Conservation (phyloP, 768 basidiomycete species). For the Neoboletus brunneissimus region DNA sequence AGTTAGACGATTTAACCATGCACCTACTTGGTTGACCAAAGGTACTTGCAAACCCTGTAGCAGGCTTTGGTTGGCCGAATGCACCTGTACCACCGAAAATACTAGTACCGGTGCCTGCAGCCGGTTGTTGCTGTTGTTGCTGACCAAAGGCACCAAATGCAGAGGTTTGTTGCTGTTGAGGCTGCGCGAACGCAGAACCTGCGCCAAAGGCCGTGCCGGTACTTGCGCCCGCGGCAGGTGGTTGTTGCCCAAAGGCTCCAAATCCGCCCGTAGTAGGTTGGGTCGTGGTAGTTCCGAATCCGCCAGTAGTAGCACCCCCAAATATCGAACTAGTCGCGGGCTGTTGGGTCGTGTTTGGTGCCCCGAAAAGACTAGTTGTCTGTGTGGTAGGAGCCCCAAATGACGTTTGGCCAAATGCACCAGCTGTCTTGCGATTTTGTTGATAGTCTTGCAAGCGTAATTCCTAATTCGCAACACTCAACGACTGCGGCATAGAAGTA, state of each 20-base stretch:
- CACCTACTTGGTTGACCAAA: conserved; percentile 28
- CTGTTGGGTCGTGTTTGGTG: conserved; percentile 26
- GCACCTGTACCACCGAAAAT: conserved; percentile 34
- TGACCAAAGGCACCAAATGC: conserved; percentile 57
- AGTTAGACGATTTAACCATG: not conserved
- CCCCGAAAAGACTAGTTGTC: conserved; percentile 27
- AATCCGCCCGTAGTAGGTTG: conserved; percentile 31
- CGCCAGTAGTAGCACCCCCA: conserved; percentile 18
- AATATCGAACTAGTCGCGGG: conserved; percentile 33
- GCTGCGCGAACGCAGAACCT: conserved; percentile 40
- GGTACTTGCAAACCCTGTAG: conserved; percentile 27
- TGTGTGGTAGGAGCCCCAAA: conserved; percentile 28
- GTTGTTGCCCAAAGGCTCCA: conserved; percentile 34
- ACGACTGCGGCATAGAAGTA: not conserved
- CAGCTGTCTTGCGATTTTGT: conserved; percentile 69
- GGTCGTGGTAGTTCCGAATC: conserved; percentile 26
- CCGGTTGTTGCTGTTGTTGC: conserved; percentile 34
- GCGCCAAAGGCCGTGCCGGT: conserved; percentile 42
- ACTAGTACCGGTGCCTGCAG: conserved; percentile 31
- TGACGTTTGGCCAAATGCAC: conserved; percentile 54
- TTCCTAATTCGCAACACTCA: conserved; percentile 46
- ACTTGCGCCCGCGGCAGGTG: conserved; percentile 34
- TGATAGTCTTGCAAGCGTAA: conserved; percentile 72
- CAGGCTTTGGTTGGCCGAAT: conserved; percentile 34
- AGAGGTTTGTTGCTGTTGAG: conserved; percentile 33